Conservation (phyloP, 2,329 filamentous ascomycete genomes). For the Claviceps sp. region DNA sequence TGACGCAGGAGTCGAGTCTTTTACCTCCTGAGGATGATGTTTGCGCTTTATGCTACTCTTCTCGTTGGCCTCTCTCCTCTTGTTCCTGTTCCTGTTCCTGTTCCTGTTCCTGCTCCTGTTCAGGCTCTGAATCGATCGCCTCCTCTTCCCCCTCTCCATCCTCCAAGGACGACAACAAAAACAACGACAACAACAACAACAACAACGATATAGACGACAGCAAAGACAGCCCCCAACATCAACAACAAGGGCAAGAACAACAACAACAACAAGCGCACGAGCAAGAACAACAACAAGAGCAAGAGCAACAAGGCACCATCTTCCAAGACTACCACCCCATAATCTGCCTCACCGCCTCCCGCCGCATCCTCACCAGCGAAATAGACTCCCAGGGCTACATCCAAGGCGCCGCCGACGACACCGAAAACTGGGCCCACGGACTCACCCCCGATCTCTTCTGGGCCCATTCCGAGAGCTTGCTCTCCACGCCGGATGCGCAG, state of each 20-base stretch:
- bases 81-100: no score
- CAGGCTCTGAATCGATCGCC: no score
- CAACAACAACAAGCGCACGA: no score
- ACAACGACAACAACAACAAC: neutral
- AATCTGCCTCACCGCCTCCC: slow-evolving; percentile 75
- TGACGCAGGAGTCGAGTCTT: slow-evolving; percentile 53
- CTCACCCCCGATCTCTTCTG: slow-evolving; percentile 73
- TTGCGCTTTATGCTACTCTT: neutral
- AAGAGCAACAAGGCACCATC: slow-evolving; percentile 13
- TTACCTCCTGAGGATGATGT: slow-evolving; percentile 6
- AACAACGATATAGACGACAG: neutral
- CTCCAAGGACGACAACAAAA: no score
- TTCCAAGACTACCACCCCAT: slow-evolving; percentile 55
- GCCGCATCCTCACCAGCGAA: slow-evolving; percentile 55
- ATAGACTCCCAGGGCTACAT: slow-evolving; percentile 56
- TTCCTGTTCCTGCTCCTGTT: no score
- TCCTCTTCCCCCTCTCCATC: no score
- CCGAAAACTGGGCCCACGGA: slow-evolving; percentile 79
- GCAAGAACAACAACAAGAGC: no score
- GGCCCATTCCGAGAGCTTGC: slow-evolving; percentile 47
- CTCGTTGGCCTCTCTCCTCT: no score
- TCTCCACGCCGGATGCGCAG: slow-evolving; percentile 53
- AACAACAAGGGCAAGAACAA: no score
- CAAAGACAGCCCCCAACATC: no score
- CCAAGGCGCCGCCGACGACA: slow-evolving; percentile 89